Evolutionary conservation across 2,329 filamentous ascomycete species (phyloP), one percentile per base, ranked within the genome.

Genomic region (Alternaria postmessia): DNA sequence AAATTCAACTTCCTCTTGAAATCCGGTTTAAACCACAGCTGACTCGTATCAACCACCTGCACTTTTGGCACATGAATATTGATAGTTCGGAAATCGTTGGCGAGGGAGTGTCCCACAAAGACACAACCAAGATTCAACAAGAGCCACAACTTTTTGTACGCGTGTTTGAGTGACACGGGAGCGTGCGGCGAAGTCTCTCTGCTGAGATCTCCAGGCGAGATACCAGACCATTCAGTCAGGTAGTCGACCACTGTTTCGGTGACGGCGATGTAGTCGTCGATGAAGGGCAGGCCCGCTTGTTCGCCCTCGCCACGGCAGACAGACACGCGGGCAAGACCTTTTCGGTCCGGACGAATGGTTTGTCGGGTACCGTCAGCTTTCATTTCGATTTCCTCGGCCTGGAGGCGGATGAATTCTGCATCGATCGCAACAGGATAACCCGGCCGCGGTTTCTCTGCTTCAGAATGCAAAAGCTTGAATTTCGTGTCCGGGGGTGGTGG

Each of bases 91-190:
- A 99, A 98, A 79, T 99, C 95, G 69, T 95, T 94, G 67, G 92
- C 92, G 42, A 99, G 84, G 4, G 94, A 94, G 73, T 99, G 95
- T 3, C 95, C 95, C 5, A 99, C 87, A 76, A 99, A 99, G 64
- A 92, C 88, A 80, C 93, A 97, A 48, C 95, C 95, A 0, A 98
- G 85, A 75, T 99, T 99, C 32, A 99, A 86, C 18, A 99, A 85
- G 16, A 98, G 87, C 96, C 96, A 99, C 30, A 99, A 88, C 78
- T 97, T 97, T 81, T 99, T 99, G 84, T 98, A 99, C 1, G 92
- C 94, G 59, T 91, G 87, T 77, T 99, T 99, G 41, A 98, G 85
- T 2, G 91, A 87, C 8, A 98, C 89, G 0, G 98, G 86, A 55
- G 93, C 92, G 78, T 97, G 94, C 54, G 86, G 87, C 43, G 91